Evolutionary conservation across 345 rosid species (phyloP), one percentile per base, ranked within the genome.

Genomic region (Gossypium sturtianum): DNA sequence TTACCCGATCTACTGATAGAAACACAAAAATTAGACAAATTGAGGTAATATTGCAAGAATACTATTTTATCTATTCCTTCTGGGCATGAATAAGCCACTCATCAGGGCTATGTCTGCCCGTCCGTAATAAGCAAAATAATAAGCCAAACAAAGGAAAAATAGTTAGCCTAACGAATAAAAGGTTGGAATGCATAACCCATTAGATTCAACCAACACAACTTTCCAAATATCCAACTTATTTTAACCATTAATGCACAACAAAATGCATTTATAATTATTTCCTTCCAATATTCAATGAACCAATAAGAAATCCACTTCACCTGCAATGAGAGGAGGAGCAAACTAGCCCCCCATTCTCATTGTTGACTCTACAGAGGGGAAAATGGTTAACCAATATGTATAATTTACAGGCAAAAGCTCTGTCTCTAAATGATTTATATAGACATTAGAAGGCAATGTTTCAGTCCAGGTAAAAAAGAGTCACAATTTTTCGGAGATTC

Each of bases 391-490:
- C 69, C 51, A 19, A 43, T 19, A 43, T 43, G 70, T 44, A 19
- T 20, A 44, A 43, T 65, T 10, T 65, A 65, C 70, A 65, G 51
- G 2, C 38, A 70, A 74, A 62, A 74, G 20, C 72, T 38, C 72
- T 34, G 41, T 17, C 68, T 49, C 62, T 25, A 53, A 71, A 61
- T 48, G 62, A 66, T 58, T 44, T 67, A 75, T 58, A 12, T 72
- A 65, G 72, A 54, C 58, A 58, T 63, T 72, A 79, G 48, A 79
- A 58, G 71, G 63, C 44, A 67, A 73, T 44, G 73, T 59, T 82
- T 84, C 85, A 94, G 78, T 94, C 98, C 79, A 94, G 87, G 85
- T 91, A 92, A 79, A 94, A 94, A 68, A 94, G 87, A 2, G 98
- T 94, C 61, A 92, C 98, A 27, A 92, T 94, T 82, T 94, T 92